These are phyloP conservation scores for Klebsormidium nitens DNA, from an alignment of 139 green algal species.

Conservation along the genomic window DNA sequence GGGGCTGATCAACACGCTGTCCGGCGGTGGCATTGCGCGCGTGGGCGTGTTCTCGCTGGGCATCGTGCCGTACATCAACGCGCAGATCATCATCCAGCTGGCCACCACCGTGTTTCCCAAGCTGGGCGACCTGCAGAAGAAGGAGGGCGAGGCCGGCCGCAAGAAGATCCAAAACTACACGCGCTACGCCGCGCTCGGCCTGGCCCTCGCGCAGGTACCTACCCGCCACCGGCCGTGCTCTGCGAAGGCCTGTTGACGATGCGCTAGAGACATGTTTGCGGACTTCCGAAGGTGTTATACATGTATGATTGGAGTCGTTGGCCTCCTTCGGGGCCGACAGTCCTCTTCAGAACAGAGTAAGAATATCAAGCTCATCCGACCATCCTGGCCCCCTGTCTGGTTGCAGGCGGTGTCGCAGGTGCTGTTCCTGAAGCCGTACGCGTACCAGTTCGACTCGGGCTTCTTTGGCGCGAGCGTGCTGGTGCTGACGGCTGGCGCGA, in stretches of 20 bases:
- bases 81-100: conserved; percentile 79
- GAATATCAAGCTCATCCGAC: no score
- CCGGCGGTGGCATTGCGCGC: conserved; percentile 54
- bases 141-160: conserved; percentile 84
- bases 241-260: neutral
- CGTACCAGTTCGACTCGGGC: conserved; percentile 69
- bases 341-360: no score
- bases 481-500: conserved; percentile 75
- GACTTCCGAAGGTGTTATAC: no score
- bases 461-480: conserved; percentile 68
- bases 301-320: no score
- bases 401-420: conserved; percentile 71
- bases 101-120: conserved; percentile 13
- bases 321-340: no score
- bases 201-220: conserved; percentile 27
- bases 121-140: conserved; percentile 62
- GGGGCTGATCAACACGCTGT: conserved; percentile 89
- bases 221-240: neutral
- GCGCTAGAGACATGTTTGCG: neutral
- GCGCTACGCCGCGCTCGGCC: conserved; percentile 42
- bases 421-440: conserved; percentile 49
- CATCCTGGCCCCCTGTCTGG: no score
- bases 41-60: conserved; percentile 94
- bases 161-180: conserved; percentile 87
- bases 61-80: conserved; percentile 99